Evolutionary conservation across 257 asterid species (phyloP).

Genomic region (Coffea canephora): DNA sequence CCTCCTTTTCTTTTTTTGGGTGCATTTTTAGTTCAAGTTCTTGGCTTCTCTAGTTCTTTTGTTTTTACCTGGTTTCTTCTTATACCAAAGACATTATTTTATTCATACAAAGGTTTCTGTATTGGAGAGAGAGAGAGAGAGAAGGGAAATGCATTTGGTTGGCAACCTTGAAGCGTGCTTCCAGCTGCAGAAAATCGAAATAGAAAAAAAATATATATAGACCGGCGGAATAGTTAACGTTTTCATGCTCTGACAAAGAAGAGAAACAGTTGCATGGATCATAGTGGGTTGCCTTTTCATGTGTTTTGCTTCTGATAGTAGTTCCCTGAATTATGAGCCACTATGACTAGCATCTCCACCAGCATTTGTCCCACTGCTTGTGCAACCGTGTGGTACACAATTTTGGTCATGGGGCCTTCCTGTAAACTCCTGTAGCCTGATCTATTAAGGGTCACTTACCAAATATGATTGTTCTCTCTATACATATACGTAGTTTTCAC

Average conservation of each 20-base stretch:
- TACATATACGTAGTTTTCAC: not conserved
- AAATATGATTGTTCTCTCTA: slow-evolving; percentile 1
- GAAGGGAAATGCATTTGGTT: not conserved
- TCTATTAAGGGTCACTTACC: slow-evolving; percentile 14
- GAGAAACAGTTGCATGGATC: slow-evolving; percentile 21
- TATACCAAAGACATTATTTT: not conserved
- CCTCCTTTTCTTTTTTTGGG: not conserved
- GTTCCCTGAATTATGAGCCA: slow-evolving; percentile 41
- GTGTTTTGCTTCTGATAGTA: slow-evolving; percentile 28
- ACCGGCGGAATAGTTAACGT: slow-evolving; percentile 21
- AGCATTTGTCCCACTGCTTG: slow-evolving; percentile 24
- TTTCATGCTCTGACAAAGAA: slow-evolving; percentile 19
- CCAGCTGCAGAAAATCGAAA: slow-evolving; percentile 23
- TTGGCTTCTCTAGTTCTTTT: not conserved
- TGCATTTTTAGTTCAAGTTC: not conserved
- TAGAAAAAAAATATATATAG: not conserved
- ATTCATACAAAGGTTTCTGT: not conserved
- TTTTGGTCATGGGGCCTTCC: slow-evolving; percentile 24
- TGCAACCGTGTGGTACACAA: slow-evolving; percentile 18
- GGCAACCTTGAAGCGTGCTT: slow-evolving; percentile 3
- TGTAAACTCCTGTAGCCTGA: slow-evolving; percentile 12
- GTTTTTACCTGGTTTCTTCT: not conserved
- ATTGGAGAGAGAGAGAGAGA: not conserved
- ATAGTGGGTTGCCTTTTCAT: slow-evolving; percentile 32
- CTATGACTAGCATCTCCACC: slow-evolving; percentile 33